Evolutionary conservation across 2,329 filamentous ascomycete genomes (phyloP), one percentile per base, ranked within the genome.

Genomic region (Thyridium curvatum): DNA sequence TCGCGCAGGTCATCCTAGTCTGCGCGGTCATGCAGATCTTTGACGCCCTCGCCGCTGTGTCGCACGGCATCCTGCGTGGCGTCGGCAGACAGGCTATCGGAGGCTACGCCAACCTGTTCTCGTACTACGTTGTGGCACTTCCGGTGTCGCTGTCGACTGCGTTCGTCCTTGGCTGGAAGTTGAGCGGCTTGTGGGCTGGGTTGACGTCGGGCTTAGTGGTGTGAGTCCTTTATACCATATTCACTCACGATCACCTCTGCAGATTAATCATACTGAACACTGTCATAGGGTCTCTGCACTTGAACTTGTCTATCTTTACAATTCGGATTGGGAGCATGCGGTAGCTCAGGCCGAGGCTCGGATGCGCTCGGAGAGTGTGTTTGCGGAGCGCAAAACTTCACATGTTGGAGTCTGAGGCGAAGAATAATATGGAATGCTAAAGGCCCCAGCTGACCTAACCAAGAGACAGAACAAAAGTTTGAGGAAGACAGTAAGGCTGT

Each of bases 1-100:
- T 78, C 8, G 64, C 79, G 0, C 52, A 61, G 2, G 69, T 83
- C 2, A 65, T 88, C 3, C 82, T 82, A 0, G 61, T 87, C 8
- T 83, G 79, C 44, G 82, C 82, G 0, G 75, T 80, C 1, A 84
- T 88, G 59, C 84, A 88, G 54, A 68, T 87, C 14, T 82, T 86
- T 46, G 84, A 88, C 52, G 72, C 80, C 0, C 51, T 86, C 4
- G 77, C 81, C 0, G 70, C 79, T 1, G 77, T 73, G 36, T 82
- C 77, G 45, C 84, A 84, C 48, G 84, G 84, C 35, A 71, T 87
- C 15, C 64, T 89, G 13, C 68, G 84, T 32, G 84, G 84, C 4
- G 63, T 88, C 3, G 84, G 84, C 1, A 66, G 80, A 26, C 84
- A 88, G 56, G 76, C 80, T 41, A 71, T 87, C 35, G 84, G 84